Conservation (phyloP, 768 basidiomycete species). For the Leccinum barrowsii region DNA sequence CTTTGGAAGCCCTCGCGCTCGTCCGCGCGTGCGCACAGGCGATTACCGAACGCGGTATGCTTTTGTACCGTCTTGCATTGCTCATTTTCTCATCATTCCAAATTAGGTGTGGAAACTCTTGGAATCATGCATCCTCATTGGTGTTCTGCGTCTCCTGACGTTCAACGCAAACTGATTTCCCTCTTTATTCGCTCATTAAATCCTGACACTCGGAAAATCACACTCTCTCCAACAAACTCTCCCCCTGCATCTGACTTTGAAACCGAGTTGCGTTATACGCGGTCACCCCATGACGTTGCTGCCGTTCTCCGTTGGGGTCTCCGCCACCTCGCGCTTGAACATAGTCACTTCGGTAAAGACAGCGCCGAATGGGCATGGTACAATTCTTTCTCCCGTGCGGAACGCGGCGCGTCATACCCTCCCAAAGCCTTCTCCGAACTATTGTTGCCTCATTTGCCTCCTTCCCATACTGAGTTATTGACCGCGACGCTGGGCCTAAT, state of each 20-base stretch:
- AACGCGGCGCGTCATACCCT: slow-evolving; percentile 59
- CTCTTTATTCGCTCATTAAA: slow-evolving; percentile 64
- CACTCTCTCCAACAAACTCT: slow-evolving; percentile 49
- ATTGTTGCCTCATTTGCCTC: slow-evolving; percentile 57
- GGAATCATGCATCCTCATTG: slow-evolving; percentile 86
- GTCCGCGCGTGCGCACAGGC: slow-evolving; percentile 66
- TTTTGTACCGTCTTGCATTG: not conserved
- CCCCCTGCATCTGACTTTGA: slow-evolving; percentile 53
- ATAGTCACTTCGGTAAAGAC: slow-evolving; percentile 55
- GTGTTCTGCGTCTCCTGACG: slow-evolving; percentile 67
- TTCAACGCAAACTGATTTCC: slow-evolving; percentile 68
- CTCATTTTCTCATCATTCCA: slow-evolving; percentile 3
- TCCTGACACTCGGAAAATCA: slow-evolving; percentile 41
- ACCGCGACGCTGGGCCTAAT: slow-evolving; percentile 56
- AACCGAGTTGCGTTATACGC: slow-evolving; percentile 59
- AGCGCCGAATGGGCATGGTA: slow-evolving; percentile 64
- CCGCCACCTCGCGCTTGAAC: slow-evolving; percentile 66
- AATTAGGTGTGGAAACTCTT: slow-evolving; percentile 70
- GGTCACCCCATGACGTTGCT: slow-evolving; percentile 73
- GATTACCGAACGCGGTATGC: slow-evolving; percentile 61
- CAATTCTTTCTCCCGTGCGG: slow-evolving; percentile 53
- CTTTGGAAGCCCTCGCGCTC: slow-evolving; percentile 59
- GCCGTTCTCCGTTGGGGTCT: slow-evolving; percentile 80
- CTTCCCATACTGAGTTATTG: slow-evolving; percentile 57
- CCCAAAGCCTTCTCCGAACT: slow-evolving; percentile 58